Evolutionary conservation across 2,329 filamentous ascomycete genomes (phyloP).

Genomic region (Tothia fuscella): DNA sequence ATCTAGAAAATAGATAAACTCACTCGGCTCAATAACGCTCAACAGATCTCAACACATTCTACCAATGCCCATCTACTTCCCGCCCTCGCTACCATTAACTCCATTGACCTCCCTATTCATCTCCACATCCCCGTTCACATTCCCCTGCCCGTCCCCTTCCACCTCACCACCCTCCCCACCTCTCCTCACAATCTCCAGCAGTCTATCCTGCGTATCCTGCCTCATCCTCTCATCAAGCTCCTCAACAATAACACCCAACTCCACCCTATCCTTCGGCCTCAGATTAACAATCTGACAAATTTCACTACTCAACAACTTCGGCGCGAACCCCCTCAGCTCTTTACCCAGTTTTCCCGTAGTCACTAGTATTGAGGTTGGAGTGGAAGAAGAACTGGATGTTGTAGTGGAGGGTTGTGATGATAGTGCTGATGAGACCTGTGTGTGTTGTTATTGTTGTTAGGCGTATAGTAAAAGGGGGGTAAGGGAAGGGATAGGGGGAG

Average conservation of each 20-base stretch:
- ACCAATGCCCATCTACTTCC: no score
- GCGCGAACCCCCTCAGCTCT: background rate
- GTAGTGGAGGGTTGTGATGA: background rate
- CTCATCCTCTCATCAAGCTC: constrained; percentile 51
- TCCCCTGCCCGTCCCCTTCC: background rate
- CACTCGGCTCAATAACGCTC: no score
- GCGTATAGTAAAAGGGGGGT: background rate
- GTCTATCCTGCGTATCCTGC: constrained; percentile 44
- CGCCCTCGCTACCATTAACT: no score
- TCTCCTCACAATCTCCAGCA: background rate
- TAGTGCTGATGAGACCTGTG: background rate
- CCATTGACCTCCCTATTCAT: no score
- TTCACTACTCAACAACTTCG: constrained; percentile 5
- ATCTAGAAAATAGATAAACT: no score
- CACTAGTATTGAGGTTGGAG: background rate
- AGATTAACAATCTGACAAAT: constrained; percentile 14
- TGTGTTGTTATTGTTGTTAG: background rate
- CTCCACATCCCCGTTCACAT: background rate
- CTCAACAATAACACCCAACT: constrained; percentile 52
- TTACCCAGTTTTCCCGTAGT: background rate
- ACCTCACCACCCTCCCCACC: background rate
- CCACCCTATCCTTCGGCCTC: constrained; percentile 22
- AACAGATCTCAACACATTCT: no score
- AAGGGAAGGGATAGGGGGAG: no score
- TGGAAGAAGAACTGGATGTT: constrained; percentile 1